Conservation (phyloP, 306 rosid genomes). For the Gastrolobium villosum region DNA sequence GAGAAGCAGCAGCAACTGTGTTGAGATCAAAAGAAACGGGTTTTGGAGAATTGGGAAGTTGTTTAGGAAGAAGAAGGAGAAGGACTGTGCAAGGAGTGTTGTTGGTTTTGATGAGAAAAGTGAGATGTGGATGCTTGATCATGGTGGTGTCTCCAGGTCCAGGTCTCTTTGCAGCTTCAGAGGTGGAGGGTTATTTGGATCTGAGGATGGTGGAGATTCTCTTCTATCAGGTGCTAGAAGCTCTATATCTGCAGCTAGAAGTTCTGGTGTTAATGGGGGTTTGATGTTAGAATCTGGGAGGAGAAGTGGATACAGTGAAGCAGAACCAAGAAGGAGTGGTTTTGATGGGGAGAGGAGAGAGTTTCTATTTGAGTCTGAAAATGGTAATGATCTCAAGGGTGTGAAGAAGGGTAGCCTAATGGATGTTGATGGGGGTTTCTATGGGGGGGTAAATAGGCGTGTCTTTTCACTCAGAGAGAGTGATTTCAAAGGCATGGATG, state of each 20-base stretch:
- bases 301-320: slow-evolving; percentile 92
- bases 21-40: slow-evolving; percentile 70
- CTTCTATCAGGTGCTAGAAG: slow-evolving; percentile 86
- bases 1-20: slow-evolving; percentile 84
- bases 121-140: slow-evolving; percentile 68
- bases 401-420: slow-evolving; percentile 48
- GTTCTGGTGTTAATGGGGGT: slow-evolving; percentile 89
- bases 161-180: slow-evolving; percentile 95
- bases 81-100: slow-evolving; percentile 76
- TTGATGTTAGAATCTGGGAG: slow-evolving; percentile 83
- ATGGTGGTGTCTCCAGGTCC: slow-evolving; percentile 84
- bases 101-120: slow-evolving; percentile 77
- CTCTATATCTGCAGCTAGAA: slow-evolving; percentile 93
- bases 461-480: slow-evolving; percentile 91
- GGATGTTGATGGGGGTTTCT: slow-evolving; percentile 58
- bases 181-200: slow-evolving; percentile 71
- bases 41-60: slow-evolving; percentile 83
- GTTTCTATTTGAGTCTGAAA: slow-evolving; percentile 51
- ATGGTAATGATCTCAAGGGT: slow-evolving; percentile 52
- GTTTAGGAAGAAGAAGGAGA: slow-evolving; percentile 79
- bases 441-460: slow-evolving; percentile 67
- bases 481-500: slow-evolving; percentile 90
- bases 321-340: slow-evolving; percentile 88
- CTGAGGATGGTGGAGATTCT: slow-evolving; percentile 87
- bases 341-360: slow-evolving; percentile 69